A percentile compares a stretch with the other conserved stretches of the same genome.
These are phyloP conservation scores for Parafenestella ontariensis DNA, from an alignment of 2,329 filamentous ascomycete genomes.

Conservation along the genomic window DNA sequence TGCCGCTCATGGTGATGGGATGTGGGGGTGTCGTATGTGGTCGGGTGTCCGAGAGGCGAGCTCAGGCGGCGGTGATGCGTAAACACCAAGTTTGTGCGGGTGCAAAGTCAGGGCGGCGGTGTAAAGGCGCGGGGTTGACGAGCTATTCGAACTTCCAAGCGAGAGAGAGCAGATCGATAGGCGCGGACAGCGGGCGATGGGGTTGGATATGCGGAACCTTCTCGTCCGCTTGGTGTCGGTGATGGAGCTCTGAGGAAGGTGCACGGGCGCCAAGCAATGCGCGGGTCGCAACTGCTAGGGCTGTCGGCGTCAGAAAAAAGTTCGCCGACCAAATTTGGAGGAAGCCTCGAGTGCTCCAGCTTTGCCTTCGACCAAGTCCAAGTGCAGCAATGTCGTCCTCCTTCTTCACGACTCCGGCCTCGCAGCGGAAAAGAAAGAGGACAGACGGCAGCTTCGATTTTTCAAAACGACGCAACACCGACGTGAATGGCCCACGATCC, in stretches of 20 bases:
- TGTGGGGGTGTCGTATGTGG: conserved; percentile 5
- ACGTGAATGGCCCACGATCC: conserved; percentile 50
- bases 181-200: conserved; percentile 7
- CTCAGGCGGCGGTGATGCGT: conserved; percentile 24
- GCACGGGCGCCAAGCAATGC: conserved; percentile 22
- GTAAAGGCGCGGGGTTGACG: neutral
- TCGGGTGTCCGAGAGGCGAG: conserved; percentile 22
- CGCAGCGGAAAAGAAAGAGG: conserved; percentile 90
- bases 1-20: conserved; percentile 44
- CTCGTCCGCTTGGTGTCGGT: conserved; percentile 15
- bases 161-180: neutral
- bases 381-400: conserved; percentile 71
- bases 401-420: conserved; percentile 89
- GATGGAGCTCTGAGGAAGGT: conserved; percentile 32
- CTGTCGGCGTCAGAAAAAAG: conserved; percentile 40
- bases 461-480: conserved; percentile 66
- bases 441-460: conserved; percentile 56
- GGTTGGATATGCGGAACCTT: conserved; percentile 19
- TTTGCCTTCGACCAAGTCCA: conserved; percentile 13
- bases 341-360: conserved; percentile 12
- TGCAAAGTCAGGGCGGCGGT: neutral
- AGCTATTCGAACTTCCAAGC: neutral
- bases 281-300: conserved; percentile 1
- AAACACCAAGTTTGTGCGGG: conserved; percentile 22
- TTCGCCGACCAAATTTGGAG: conserved; percentile 33